Evolutionary conservation across 495 filamentous ascomycete genomes (phyloP).

Genomic region (Astrocystis sublimbata): DNA sequence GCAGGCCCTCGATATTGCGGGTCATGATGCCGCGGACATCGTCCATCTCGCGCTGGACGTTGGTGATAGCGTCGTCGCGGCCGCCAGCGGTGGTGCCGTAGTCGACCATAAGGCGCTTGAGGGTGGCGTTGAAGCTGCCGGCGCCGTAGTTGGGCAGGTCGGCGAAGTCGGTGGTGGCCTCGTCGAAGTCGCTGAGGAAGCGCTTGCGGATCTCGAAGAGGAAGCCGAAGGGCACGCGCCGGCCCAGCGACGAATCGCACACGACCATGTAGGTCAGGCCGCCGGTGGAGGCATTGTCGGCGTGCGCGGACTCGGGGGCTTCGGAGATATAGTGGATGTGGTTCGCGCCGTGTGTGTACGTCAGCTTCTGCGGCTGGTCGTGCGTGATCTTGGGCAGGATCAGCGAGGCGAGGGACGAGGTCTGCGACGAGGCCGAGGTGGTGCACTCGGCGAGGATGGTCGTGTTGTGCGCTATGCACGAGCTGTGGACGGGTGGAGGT

Average conservation of each 20-base stretch:
- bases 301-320: constrained; percentile 69
- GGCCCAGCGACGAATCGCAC: constrained; percentile 71
- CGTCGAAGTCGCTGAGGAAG: constrained; percentile 74
- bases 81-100: constrained; percentile 75
- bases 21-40: constrained; percentile 96
- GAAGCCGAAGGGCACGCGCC: constrained; percentile 90
- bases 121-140: constrained; percentile 76
- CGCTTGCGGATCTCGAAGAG: constrained; percentile 87
- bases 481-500: constrained; percentile 55
- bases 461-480: constrained; percentile 85
- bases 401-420: constrained; percentile 83
- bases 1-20: constrained; percentile 92
- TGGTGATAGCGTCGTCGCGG: constrained; percentile 79
- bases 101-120: constrained; percentile 77
- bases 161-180: constrained; percentile 69
- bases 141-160: constrained; percentile 85
- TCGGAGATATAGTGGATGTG: constrained; percentile 96
- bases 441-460: constrained; percentile 94
- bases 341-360: constrained; percentile 85
- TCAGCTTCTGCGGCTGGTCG: constrained; percentile 77
- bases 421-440: constrained; percentile 70
- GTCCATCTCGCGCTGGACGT: constrained; percentile 85
- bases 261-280: constrained; percentile 87
- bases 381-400: constrained; percentile 96
- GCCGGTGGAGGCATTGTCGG: constrained; percentile 58